Evolutionary conservation across 805 yeast genomes (phyloP).

Genomic region (Metschnikowia matae): DNA sequence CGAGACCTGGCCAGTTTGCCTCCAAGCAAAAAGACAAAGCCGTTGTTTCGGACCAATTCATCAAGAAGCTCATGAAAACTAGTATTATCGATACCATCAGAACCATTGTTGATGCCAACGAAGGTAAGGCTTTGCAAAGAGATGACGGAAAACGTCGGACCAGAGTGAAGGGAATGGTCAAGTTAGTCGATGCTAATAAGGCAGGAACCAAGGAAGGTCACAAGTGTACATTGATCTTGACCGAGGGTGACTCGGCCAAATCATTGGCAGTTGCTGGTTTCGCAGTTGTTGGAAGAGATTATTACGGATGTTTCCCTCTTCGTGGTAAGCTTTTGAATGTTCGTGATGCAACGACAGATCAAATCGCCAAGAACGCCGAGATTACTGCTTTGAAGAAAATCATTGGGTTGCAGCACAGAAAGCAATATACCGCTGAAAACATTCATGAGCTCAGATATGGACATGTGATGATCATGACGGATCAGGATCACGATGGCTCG

Average conservation of each 20-base stretch:
- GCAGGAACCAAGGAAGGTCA: constrained; percentile 94
- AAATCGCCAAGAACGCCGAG: constrained; percentile 86
- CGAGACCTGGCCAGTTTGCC: constrained; percentile 85
- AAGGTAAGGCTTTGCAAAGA: constrained; percentile 79
- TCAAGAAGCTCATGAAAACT: constrained; percentile 65
- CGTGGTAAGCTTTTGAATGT: constrained; percentile 94
- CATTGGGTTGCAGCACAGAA: constrained; percentile 92
- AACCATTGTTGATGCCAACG: constrained; percentile 83
- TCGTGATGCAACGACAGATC: constrained; percentile 96
- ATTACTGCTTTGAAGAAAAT: constrained; percentile 94
- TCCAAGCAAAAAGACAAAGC: constrained; percentile 55
- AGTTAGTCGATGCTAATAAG: constrained; percentile 90
- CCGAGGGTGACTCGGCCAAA: constrained; percentile 97
- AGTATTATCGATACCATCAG: constrained; percentile 67
- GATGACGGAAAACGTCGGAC: constrained; percentile 83
- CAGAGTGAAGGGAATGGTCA: constrained; percentile 83
- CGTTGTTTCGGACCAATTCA: constrained; percentile 71
- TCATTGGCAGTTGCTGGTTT: constrained; percentile 90
- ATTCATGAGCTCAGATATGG: constrained; percentile 83
- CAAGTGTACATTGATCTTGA: constrained; percentile 86
- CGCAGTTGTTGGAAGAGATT: constrained; percentile 92
- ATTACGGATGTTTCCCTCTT: constrained; percentile 91
- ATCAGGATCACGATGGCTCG: constrained; percentile 99
- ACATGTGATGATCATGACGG: constrained; percentile 98
- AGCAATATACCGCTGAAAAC: constrained; percentile 59